These are phyloP conservation scores for Pichia kluyveri DNA, from an alignment of 805 yeast genomes.

Conservation along the genomic window DNA sequence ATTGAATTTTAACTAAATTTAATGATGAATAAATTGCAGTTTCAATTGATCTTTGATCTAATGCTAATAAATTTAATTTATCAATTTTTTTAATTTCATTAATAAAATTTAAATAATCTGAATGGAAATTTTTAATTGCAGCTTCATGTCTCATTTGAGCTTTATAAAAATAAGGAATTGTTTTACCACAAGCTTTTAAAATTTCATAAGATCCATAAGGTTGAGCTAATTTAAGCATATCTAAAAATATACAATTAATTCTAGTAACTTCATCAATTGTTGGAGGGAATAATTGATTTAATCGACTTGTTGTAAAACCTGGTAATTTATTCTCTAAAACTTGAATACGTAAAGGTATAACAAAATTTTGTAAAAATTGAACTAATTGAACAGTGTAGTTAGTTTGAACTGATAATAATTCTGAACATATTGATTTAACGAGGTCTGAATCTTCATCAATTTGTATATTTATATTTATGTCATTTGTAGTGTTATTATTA, in stretches of 20 bases:
- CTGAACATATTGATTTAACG: constrained; percentile 49
- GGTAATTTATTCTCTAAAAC: constrained; percentile 49
- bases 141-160: constrained; percentile 94
- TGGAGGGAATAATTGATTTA: constrained; percentile 84
- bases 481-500: no score
- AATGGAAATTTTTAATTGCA: constrained; percentile 60
- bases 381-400: constrained; percentile 66
- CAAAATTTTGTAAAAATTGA: constrained; percentile 64
- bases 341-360: constrained; percentile 68
- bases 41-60: constrained; percentile 45
- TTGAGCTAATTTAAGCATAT: constrained; percentile 57
- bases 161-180: constrained; percentile 84
- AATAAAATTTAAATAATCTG: constrained; percentile 35
- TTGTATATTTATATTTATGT: neutral
- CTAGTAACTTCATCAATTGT: constrained; percentile 91
- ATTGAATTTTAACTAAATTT: constrained; percentile 61
- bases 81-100: constrained; percentile 26
- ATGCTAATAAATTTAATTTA: constrained; percentile 22
- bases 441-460: constrained; percentile 21
- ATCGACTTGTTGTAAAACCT: constrained; percentile 48
- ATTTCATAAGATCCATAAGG: constrained; percentile 70
- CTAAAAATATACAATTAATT: constrained; percentile 76
- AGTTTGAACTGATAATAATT: constrained; percentile 63
- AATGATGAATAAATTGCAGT: constrained; percentile 59
- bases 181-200: constrained; percentile 68